phyloP scores from a whole-genome alignment of 805 yeast genomes.

The Cyberlindnera mississippiensis region DNA sequence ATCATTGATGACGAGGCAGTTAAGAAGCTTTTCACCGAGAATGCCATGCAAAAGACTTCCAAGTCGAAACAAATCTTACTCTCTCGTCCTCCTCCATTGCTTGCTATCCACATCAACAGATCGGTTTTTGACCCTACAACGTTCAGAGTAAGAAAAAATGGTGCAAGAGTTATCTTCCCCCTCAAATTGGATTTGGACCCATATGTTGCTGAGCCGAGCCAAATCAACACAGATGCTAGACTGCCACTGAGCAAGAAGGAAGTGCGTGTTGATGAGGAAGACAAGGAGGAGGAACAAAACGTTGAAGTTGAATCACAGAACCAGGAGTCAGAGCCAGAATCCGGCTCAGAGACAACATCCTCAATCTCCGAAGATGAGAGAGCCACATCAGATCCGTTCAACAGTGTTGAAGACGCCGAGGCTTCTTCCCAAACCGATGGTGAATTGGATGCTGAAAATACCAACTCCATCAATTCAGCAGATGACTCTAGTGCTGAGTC shows the following conservation, averaged over 20 bases:
- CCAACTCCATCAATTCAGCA: slow-evolving; percentile 6
- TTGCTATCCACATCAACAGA: slow-evolving; percentile 85
- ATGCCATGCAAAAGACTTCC: slow-evolving; percentile 67
- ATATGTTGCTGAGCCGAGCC: slow-evolving; percentile 65
- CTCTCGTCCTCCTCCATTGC: slow-evolving; percentile 76
- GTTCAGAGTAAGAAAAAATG: slow-evolving; percentile 78
- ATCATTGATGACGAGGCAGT: slow-evolving; percentile 79
- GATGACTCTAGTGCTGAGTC: slow-evolving; percentile 9
- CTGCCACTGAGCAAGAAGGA: slow-evolving; percentile 57
- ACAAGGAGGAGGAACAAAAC: slow-evolving; percentile 7
- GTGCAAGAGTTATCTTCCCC: slow-evolving; percentile 79
- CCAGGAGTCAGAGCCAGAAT: slow-evolving; percentile 8
- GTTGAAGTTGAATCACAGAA: neutral
- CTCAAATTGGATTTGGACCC: slow-evolving; percentile 59
- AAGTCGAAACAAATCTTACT: slow-evolving; percentile 82
- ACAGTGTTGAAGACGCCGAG: neutral
- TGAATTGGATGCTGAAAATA: neutral
- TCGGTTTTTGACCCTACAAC: slow-evolving; percentile 89
- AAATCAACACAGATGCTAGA: slow-evolving; percentile 78
- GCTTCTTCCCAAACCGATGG: neutral
- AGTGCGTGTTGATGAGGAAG: slow-evolving; percentile 1
- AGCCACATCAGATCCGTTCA: slow-evolving; percentile 1
- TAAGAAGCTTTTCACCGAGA: slow-evolving; percentile 66
- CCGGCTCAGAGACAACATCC: slow-evolving; percentile 5
- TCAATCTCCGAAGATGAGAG: slow-evolving; percentile 10